These are phyloP conservation scores for Phaffia rhodozyma DNA, from an alignment of 1,284 basidiomycete genomes.

Conservation along the genomic window DNA sequence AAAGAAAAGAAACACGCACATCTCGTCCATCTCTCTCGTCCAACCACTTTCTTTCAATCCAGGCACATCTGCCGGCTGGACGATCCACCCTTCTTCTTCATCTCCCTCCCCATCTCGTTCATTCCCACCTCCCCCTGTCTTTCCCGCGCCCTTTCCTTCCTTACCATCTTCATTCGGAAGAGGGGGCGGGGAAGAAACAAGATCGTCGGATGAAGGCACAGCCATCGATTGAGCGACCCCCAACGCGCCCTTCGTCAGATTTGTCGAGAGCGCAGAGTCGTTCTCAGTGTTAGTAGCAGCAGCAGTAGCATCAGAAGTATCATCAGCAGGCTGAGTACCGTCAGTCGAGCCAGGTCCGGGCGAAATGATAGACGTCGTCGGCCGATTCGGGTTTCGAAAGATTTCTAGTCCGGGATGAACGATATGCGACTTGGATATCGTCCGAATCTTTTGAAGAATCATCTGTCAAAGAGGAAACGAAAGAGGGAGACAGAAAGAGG, in stretches of 20 bases:
- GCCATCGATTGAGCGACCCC: not conserved
- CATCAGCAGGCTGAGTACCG: slow-evolving; percentile 9
- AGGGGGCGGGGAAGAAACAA: not conserved
- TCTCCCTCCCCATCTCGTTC: slow-evolving; percentile 25
- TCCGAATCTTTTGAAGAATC: slow-evolving; percentile 75
- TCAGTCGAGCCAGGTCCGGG: not conserved
- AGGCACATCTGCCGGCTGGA: slow-evolving; percentile 66
- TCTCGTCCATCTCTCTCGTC: slow-evolving; percentile 72
- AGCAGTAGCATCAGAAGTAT: too few species aligned
- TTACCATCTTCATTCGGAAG: not conserved
- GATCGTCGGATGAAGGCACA: not conserved
- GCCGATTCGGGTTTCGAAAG: slow-evolving; percentile 50
- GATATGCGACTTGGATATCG: slow-evolving; percentile 75
- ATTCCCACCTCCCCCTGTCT: slow-evolving; percentile 19
- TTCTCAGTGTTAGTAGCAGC: too few species aligned
- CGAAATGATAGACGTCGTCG: slow-evolving; percentile 5
- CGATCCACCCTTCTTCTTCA: slow-evolving; percentile 26
- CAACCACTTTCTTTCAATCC: slow-evolving; percentile 86
- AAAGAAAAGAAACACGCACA: slow-evolving; percentile 40
- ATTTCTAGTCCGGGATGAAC: slow-evolving; percentile 70
- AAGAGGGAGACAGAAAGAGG: too few species aligned
- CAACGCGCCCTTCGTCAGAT: not conserved
- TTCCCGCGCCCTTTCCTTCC: slow-evolving; percentile 29
- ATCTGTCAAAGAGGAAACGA: slow-evolving; percentile 41
- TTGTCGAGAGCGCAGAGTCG: too few species aligned